Evolutionary conservation across 352 stramenopile genomes (phyloP).

Genomic region (Pythium insidiosum): DNA sequence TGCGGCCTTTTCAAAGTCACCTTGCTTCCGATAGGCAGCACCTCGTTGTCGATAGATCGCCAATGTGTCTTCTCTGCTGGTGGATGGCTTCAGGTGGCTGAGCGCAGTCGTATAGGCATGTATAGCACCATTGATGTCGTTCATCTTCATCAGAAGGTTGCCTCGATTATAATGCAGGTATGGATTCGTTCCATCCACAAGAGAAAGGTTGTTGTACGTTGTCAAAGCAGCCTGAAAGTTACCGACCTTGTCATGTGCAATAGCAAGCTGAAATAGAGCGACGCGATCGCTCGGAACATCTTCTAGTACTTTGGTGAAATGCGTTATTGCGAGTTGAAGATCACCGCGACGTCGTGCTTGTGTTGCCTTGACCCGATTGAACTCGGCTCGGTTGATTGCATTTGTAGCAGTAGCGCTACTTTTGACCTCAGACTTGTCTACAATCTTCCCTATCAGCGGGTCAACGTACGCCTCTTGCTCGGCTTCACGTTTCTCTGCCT

Average conservation of each 20-base stretch:
- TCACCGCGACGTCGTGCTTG: constrained; percentile 39
- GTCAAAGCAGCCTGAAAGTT: constrained; percentile 17
- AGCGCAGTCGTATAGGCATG: constrained; percentile 37
- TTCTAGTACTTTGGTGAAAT: constrained; percentile 24
- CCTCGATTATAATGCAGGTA: constrained; percentile 50
- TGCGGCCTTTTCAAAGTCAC: constrained; percentile 56
- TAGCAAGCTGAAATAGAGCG: constrained; percentile 34
- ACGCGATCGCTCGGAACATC: constrained; percentile 7
- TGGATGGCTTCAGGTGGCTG: constrained; percentile 14
- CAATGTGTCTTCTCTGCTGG: constrained; percentile 5
- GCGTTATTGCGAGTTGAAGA: constrained; percentile 28
- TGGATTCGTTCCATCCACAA: constrained; percentile 12
- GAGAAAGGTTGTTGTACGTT: constrained; percentile 28
- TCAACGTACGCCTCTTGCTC: constrained; percentile 36
- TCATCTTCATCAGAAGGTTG: constrained; percentile 39
- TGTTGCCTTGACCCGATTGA: constrained; percentile 29
- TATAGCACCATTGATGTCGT: constrained; percentile 28
- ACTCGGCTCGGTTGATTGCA: constrained; percentile 28
- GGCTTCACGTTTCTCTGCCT: constrained; percentile 28
- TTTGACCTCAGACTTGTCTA: constrained; percentile 26
- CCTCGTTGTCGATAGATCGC: constrained; percentile 44
- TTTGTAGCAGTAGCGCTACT: constrained; percentile 8
- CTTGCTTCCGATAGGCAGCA: constrained; percentile 42
- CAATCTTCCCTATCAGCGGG: constrained; percentile 34
- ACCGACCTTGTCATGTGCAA: constrained; percentile 39